Conservation (phyloP, 192 early-diverging fungal genomes). For the Coemansia sp. region DNA sequence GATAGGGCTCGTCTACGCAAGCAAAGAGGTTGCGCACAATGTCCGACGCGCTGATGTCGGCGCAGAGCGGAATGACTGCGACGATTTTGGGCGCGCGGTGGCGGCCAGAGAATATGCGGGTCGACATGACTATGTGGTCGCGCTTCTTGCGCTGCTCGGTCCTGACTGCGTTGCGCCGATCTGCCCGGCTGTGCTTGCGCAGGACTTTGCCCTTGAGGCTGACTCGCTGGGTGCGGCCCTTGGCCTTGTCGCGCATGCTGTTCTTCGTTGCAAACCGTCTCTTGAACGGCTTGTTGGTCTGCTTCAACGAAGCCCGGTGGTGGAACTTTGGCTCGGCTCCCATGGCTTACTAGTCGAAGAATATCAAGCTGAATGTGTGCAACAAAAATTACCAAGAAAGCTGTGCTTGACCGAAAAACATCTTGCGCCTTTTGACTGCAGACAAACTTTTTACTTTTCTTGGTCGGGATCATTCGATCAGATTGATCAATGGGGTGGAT, state of each 20-base stretch:
- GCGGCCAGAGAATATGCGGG: constrained; percentile 82
- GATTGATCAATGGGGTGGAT: background rate
- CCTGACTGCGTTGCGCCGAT: constrained; percentile 80
- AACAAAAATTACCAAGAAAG: background rate
- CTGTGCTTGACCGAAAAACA: background rate
- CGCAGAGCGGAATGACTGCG: constrained; percentile 85
- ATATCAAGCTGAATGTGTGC: background rate
- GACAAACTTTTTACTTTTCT: background rate
- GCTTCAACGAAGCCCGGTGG: constrained; percentile 79
- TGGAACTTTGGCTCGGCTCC: constrained; percentile 46
- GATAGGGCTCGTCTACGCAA: constrained; percentile 57
- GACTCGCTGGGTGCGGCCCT: constrained; percentile 72
- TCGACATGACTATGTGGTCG: constrained; percentile 62
- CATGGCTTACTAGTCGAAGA: background rate
- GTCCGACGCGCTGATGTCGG: constrained; percentile 61
- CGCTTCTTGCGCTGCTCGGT: constrained; percentile 81
- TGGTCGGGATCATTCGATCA: background rate
- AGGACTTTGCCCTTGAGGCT: constrained; percentile 58
- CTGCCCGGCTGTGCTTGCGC: constrained; percentile 61
- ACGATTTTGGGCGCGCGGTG: constrained; percentile 86
- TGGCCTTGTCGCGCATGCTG: constrained; percentile 70
- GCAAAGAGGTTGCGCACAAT: constrained; percentile 53
- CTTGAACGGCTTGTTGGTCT: constrained; percentile 97
- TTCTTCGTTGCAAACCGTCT: constrained; percentile 86
- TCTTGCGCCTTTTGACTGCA: too few species aligned